These are phyloP conservation scores for Yamadazyma blattariae DNA, from an alignment of 1,139 yeast genomes.

Conservation along the genomic window DNA sequence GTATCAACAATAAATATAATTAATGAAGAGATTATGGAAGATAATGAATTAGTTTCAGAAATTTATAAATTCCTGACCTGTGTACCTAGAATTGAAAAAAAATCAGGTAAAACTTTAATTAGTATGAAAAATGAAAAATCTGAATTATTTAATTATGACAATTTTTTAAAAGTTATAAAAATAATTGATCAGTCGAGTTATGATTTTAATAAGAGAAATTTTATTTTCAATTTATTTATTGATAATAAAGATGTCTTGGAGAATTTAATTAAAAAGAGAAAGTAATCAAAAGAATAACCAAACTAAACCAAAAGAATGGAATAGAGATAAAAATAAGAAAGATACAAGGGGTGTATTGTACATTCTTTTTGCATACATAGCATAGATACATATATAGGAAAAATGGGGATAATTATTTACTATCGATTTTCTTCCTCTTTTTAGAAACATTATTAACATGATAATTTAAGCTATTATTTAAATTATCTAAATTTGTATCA, in stretches of 20 bases:
- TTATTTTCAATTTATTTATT: constrained; percentile 63
- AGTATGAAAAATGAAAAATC: constrained; percentile 54
- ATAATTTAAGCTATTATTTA: constrained; percentile 10
- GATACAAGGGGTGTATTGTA: too few species aligned
- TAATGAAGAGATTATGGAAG: constrained; percentile 12
- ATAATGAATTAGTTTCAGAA: constrained; percentile 37
- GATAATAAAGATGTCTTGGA: constrained; percentile 58
- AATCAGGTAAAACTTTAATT: constrained; percentile 62
- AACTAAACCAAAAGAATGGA: too few species aligned
- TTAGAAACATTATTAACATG: constrained; percentile 7
- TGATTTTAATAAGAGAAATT: constrained; percentile 61
- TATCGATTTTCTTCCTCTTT: constrained; percentile 13
- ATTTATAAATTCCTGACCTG: constrained; percentile 60
- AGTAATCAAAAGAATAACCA: too few species aligned
- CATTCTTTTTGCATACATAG: too few species aligned
- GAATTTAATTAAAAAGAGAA: constrained; percentile 28
- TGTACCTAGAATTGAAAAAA: constrained; percentile 62
- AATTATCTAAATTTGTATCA: constrained; percentile 13
- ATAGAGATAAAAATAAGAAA: too few species aligned
- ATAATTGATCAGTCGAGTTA: constrained; percentile 67
- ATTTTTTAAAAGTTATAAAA: constrained; percentile 57
- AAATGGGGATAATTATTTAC: background rate
- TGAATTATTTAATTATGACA: constrained; percentile 50
- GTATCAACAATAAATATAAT: constrained; percentile 7
- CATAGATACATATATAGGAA: background rate